Evolutionary conservation across 2,329 filamentous ascomycete genomes (phyloP).

Genomic region (Aureobasidium sp.): DNA sequence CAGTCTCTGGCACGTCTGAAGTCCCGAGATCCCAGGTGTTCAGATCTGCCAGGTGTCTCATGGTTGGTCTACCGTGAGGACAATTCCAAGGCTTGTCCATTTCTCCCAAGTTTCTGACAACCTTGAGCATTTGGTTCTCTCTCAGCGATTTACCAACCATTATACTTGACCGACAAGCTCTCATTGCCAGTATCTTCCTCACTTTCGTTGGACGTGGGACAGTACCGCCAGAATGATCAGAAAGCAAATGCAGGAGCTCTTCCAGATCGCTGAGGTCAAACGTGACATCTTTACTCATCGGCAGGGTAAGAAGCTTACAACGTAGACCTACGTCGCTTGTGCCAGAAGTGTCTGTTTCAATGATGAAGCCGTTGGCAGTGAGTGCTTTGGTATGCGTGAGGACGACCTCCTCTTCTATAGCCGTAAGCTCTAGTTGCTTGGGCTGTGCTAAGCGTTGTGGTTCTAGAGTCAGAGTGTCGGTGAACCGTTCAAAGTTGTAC

Average conservation of each 20-base stretch:
- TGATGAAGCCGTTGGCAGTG: constrained; percentile 79
- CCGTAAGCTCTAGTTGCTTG: constrained; percentile 74
- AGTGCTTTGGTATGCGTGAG: constrained; percentile 64
- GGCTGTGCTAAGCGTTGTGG: constrained; percentile 84
- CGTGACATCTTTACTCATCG: constrained; percentile 79
- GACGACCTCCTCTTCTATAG: constrained; percentile 87
- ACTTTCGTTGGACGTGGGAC: constrained; percentile 78
- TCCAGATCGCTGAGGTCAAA: constrained; percentile 80
- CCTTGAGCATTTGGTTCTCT: constrained; percentile 66
- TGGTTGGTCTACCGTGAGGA: constrained; percentile 90
- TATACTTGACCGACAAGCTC: constrained; percentile 87
- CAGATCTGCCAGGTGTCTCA: constrained; percentile 81
- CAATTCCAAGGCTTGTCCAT: constrained; percentile 99
- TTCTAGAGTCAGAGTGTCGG: constrained; percentile 72
- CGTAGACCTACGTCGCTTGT: constrained; percentile 58
- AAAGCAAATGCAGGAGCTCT: constrained; percentile 75
- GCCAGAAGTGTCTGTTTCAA: constrained; percentile 36
- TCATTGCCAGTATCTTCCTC: constrained; percentile 90
- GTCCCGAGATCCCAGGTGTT: constrained; percentile 24
- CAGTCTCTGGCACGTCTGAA: not conserved
- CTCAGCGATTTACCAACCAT: constrained; percentile 91
- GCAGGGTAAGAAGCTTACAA: constrained; percentile 69
- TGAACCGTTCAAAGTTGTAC: constrained; percentile 91
- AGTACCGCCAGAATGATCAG: constrained; percentile 47
- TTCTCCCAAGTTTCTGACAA: constrained; percentile 85